A percentile compares a stretch with the other conserved stretches of the same genome.
phyloP scores from a whole-genome alignment of 352 stramenopile genomes.

The Hyaloperonospora brassicae region DNA sequence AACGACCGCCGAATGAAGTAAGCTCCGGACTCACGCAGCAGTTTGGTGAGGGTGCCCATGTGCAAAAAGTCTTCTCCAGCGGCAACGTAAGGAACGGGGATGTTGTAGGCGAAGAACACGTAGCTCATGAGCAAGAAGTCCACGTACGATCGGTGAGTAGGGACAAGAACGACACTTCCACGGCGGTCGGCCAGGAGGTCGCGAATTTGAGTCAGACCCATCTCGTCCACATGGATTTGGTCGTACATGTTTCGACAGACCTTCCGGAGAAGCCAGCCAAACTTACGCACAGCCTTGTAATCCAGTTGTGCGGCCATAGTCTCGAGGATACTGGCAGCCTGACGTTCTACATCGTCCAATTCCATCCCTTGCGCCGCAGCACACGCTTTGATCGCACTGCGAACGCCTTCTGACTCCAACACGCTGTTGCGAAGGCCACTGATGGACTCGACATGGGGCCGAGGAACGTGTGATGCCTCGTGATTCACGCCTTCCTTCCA shows the following conservation, averaged over 20 bases:
- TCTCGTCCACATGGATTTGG: constrained; percentile 80
- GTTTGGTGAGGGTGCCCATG: constrained; percentile 55
- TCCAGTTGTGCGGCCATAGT: constrained; percentile 74
- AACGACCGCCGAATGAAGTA: constrained; percentile 82
- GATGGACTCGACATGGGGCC: too few relatives aligned
- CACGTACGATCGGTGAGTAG: constrained; percentile 78
- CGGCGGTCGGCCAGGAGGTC: constrained; percentile 42
- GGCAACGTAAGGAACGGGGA: constrained; percentile 74
- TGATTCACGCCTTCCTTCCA: constrained; percentile 69
- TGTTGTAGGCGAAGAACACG: constrained; percentile 85
- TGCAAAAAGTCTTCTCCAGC: constrained; percentile 75
- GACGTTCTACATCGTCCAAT: constrained; percentile 39
- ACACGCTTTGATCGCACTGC: constrained; percentile 40
- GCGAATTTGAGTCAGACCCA: constrained; percentile 58
- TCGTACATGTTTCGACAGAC: constrained; percentile 82
- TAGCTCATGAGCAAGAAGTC: constrained; percentile 85
- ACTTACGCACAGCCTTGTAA: constrained; percentile 66
- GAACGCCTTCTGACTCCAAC: constrained; percentile 53
- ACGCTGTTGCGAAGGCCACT: constrained; percentile 64
- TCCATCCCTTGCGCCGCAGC: constrained; percentile 26
- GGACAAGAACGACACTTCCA: constrained; percentile 72
- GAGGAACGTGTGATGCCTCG: too few relatives aligned
- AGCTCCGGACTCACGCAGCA: constrained; percentile 61
- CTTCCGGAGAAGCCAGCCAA: constrained; percentile 78
- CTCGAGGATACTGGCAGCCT: constrained; percentile 56